Percentiles rank a stretch among this genome's conserved stretches.
Evolutionary conservation across 352 stramenopile species (phyloP).

Genomic region (Peronosclerospora sorghi): DNA sequence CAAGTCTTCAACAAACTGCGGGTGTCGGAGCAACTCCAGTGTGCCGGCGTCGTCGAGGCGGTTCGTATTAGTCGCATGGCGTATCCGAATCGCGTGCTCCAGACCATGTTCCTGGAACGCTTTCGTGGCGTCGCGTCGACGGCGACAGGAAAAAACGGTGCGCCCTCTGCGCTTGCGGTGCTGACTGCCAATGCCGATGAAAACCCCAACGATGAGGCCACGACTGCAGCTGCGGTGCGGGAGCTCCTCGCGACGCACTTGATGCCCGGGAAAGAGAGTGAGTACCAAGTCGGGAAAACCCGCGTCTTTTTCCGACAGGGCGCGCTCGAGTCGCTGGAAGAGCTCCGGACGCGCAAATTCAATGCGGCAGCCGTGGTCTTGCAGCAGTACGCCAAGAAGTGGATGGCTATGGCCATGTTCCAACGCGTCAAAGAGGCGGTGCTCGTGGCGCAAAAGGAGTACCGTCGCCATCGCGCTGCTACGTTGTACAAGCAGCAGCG

Average conservation of each 20-base stretch:
- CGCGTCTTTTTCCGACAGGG: slow-evolving; percentile 90
- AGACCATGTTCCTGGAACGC: slow-evolving; percentile 80
- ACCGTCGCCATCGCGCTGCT: slow-evolving; percentile 31
- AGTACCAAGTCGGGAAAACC: slow-evolving; percentile 86
- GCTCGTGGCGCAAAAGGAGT: slow-evolving; percentile 49
- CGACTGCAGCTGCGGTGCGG: slow-evolving; percentile 28
- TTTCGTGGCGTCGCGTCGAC: slow-evolving; percentile 54
- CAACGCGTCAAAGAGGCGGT: slow-evolving; percentile 40
- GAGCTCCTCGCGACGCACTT: slow-evolving; percentile 52
- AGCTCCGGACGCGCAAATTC: slow-evolving; percentile 67
- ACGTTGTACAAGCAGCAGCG: slow-evolving; percentile 57
- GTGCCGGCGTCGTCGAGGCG: slow-evolving; percentile 73
- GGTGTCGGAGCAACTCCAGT: slow-evolving; percentile 70
- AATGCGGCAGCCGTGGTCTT: slow-evolving; percentile 68
- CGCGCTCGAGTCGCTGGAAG: slow-evolving; percentile 86
- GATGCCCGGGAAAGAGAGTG: slow-evolving; percentile 40
- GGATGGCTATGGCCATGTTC: slow-evolving; percentile 57
- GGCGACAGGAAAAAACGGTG: slow-evolving; percentile 11
- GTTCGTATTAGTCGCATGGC: slow-evolving; percentile 62
- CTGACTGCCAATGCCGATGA: slow-evolving; percentile 26
- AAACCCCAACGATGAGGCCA: slow-evolving; percentile 22
- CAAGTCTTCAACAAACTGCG: slow-evolving; percentile 49
- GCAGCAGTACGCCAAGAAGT: slow-evolving; percentile 79
- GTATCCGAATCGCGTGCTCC: slow-evolving; percentile 70
- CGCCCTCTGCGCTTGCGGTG: slow-evolving; percentile 22